Evolutionary conservation across 2,329 filamentous ascomycete genomes (phyloP), one percentile per base, ranked within the genome.

Genomic region (Aspergillus terreus): DNA sequence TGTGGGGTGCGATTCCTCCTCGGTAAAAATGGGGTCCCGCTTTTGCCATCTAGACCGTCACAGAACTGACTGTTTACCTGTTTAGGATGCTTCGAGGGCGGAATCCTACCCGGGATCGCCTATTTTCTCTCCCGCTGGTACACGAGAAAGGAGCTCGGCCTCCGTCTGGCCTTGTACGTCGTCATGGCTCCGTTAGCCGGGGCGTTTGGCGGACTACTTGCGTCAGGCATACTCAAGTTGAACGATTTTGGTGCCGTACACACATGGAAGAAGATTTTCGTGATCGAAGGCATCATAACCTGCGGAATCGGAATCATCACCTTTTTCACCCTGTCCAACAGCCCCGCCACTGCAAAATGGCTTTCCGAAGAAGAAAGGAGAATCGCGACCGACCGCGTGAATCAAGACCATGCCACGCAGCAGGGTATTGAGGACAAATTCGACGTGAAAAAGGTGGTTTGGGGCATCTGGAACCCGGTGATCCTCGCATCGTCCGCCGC

Each of bases 81-180:
- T 9, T 77, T 88, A 0, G 83, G 83, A 9, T 68, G 86, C 10
- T 88, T 89, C 52, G 87, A 91, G 68, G 84, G 87, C 0, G 87
- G 86, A 6, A 83, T 90, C 80, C 68, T 90, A 49, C 87, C 87
- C 0, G 86, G 87, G 0, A 87, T 88, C 38, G 85, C 85, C 0
- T 90, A 89, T 68, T 90, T 89, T 60, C 71, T 89, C 17, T 85
- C 81, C 1, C 75, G 86, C 47, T 90, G 86, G 86, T 90, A 89
- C 58, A 76, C 84, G n/a, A 76, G 83, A 30, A 79, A 78, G 46
- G 86, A 90, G 67, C 72, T 90, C 5, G 79, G 82, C 0, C 88
- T 88, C 65, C 78, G 86, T 0, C 72, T 89, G 0, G 81, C 83
- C 0, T 71, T 88, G 2, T 89, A 88, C 69, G 82, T 89, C 49